phyloP scores from a whole-genome alignment of 2,329 filamentous ascomycete species.

The Ceratocystis lukuohia region DNA sequence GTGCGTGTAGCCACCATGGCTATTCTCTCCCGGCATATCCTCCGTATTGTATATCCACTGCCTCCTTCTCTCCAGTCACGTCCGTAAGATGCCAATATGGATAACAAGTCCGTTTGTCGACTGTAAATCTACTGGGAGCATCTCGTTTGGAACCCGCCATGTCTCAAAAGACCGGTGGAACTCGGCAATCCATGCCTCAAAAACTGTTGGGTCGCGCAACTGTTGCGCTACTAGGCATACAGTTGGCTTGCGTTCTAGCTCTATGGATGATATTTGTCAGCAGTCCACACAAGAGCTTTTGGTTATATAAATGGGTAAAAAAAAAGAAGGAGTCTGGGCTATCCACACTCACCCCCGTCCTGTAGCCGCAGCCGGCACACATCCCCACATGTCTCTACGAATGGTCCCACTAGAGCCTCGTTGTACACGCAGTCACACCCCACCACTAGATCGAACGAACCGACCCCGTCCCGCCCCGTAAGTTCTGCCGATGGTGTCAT shows the following conservation, averaged over 20 bases:
- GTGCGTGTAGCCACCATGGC: background rate
- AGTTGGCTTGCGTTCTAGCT: constrained; percentile 34
- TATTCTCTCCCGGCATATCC: background rate
- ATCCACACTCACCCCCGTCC: background rate
- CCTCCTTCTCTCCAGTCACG: background rate
- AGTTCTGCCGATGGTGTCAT: constrained; percentile 37
- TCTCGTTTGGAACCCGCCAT: constrained; percentile 59
- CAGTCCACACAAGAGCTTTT: too few species aligned
- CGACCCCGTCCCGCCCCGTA: background rate
- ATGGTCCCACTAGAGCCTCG: constrained; percentile 64
- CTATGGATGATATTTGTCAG: constrained; percentile 1
- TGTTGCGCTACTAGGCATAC: constrained; percentile 81
- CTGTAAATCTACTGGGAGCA: constrained; percentile 45
- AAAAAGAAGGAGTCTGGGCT: background rate
- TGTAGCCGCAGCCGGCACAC: constrained; percentile 46
- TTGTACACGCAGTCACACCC: constrained; percentile 96
- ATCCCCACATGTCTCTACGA: constrained; percentile 71
- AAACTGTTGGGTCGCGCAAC: constrained; percentile 70
- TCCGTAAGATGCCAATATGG: constrained; percentile 56
- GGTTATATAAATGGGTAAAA: too few species aligned
- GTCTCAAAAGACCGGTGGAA: constrained; percentile 55
- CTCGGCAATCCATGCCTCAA: constrained; percentile 62
- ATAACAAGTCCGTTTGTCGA: constrained; percentile 65
- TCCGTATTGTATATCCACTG: background rate
- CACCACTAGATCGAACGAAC: constrained; percentile 54